A percentile compares a stretch with the other conserved stretches of the same genome.
Conservation (phyloP, 441 rosid genomes). For the Erysimum pusillum region DNA sequence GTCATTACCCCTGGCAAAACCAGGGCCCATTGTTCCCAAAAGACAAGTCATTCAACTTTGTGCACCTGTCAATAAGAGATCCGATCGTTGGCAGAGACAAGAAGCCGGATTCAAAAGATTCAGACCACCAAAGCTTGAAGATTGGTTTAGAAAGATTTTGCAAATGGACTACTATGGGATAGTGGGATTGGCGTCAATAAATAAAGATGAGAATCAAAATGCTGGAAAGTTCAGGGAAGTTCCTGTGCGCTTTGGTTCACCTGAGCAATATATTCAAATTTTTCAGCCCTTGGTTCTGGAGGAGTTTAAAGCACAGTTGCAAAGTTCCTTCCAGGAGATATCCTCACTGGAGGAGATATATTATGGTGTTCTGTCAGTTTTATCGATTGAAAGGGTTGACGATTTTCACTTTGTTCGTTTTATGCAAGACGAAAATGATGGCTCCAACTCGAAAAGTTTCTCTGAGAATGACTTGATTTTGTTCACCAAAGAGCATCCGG, state of each 20-base stretch:
- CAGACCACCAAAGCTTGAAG: slow-evolving; percentile 92
- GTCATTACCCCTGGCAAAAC: slow-evolving; percentile 55
- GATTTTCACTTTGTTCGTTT: slow-evolving; percentile 97
- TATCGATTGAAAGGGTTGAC: slow-evolving; percentile 97
- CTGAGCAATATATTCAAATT: slow-evolving; percentile 82
- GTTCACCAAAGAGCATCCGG: slow-evolving; percentile 85
- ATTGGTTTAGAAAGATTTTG: slow-evolving; percentile 92
- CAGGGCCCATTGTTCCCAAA: slow-evolving; percentile 70
- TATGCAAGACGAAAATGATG: slow-evolving; percentile 79
- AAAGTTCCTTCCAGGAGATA: slow-evolving; percentile 81
- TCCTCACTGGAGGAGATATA: slow-evolving; percentile 89
- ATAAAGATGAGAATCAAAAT: slow-evolving; percentile 57
- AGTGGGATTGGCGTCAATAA: slow-evolving; percentile 70
- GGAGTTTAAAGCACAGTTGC: slow-evolving; percentile 98
- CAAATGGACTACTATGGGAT: slow-evolving; percentile 86
- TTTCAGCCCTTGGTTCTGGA: slow-evolving; percentile 95
- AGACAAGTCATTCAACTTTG: slow-evolving; percentile 95
- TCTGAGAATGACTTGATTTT: slow-evolving; percentile 93
- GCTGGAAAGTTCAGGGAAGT: slow-evolving; percentile 76
- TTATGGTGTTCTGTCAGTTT: slow-evolving; percentile 81
- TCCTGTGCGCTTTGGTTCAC: slow-evolving; percentile 86
- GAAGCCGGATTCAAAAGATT: slow-evolving; percentile 81
- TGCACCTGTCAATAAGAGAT: slow-evolving; percentile 66
- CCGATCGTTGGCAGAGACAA: slow-evolving; percentile 64
- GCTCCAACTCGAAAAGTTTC: slow-evolving; percentile 71